Evolutionary conservation across 179 eudicot genomes (phyloP), one percentile per base, ranked within the genome.

Genomic region (Heliamphora pulchella): DNA sequence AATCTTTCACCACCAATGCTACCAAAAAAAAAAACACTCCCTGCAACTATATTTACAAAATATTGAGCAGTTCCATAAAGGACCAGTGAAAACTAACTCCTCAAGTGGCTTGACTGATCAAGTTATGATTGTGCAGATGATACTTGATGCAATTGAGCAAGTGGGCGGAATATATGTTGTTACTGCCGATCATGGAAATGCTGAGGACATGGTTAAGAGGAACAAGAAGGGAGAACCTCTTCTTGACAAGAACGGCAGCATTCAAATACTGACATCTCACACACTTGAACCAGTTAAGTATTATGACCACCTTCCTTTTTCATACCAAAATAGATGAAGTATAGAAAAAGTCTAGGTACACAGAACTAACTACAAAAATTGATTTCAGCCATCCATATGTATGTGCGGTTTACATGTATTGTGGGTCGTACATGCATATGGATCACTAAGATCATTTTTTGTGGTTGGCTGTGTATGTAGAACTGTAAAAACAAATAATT

Each of bases 131-230:
- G 48, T 69, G 61, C 83, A 96, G 98, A 92, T 93, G 80, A 96
- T 96, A 44, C 81, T 93, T 65, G 98, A 93, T 80, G 97, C 99
- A 22, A 87, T 96, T 44, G 94, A 93, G 82, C 93, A 92, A 91
- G 96, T 91, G 54, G 98, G 99, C 80, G 99, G 97, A 80, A 92
- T 93, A 76, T 96, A 86, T 81, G 96, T 96, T 17, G 91, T 96
- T 47, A 93, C 98, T 7, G 98, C 99, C 76, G 99, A 96, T 85
- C 98, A 93, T 73, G 98, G 99, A 75, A 96, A 96, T 80, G 99
- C 99, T 22, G 99, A 96, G 87, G 99, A 96, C 81, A 96, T 96
- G 99, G 99, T 92, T 53, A 96, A 96, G 88, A 92, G 99, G 78
- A 85, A 90, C 96, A 96, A 96, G 88, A 95, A 93, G 83, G 97